Conservation (phyloP, 106 monocot species). For the Dendrobium huoshanense region DNA sequence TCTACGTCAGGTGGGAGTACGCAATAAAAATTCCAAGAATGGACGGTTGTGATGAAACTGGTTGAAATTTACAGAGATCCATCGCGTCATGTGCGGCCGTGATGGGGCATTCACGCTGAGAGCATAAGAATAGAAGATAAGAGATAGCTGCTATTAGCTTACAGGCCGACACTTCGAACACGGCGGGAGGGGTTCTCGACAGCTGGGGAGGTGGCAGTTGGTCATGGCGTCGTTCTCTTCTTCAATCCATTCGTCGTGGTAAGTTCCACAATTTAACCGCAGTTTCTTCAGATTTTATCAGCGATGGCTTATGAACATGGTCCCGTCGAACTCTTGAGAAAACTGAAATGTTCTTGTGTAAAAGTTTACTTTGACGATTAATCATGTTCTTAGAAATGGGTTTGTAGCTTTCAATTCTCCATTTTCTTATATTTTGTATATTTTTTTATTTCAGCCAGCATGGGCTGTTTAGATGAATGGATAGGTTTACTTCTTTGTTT, state of each 20-base stretch:
- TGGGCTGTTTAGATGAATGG: not conserved
- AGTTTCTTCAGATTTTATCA: not conserved
- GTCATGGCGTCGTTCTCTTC: not conserved
- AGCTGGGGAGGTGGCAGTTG: not conserved
- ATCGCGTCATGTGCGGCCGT: too few species aligned
- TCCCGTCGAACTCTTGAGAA: not conserved
- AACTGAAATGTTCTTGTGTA: not conserved
- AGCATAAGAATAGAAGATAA: too few species aligned
- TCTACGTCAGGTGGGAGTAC: too few species aligned
- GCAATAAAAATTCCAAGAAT: too few species aligned
- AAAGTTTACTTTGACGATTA: not conserved
- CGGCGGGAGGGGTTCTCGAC: too few species aligned
- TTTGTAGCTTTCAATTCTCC: not conserved
- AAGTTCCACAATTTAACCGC: not conserved
- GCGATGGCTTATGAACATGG: not conserved
- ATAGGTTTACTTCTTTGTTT: not conserved
- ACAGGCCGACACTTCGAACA: too few species aligned
- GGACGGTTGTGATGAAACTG: too few species aligned
- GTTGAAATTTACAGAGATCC: too few species aligned
- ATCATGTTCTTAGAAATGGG: not conserved
- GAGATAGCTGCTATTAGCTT: too few species aligned
- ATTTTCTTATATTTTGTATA: not conserved
- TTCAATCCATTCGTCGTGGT: slow-evolving; percentile 2
- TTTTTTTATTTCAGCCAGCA: not conserved
- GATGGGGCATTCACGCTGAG: too few species aligned